phyloP scores from a whole-genome alignment of 768 basidiomycete genomes.

The Amylocystis lapponica region DNA sequence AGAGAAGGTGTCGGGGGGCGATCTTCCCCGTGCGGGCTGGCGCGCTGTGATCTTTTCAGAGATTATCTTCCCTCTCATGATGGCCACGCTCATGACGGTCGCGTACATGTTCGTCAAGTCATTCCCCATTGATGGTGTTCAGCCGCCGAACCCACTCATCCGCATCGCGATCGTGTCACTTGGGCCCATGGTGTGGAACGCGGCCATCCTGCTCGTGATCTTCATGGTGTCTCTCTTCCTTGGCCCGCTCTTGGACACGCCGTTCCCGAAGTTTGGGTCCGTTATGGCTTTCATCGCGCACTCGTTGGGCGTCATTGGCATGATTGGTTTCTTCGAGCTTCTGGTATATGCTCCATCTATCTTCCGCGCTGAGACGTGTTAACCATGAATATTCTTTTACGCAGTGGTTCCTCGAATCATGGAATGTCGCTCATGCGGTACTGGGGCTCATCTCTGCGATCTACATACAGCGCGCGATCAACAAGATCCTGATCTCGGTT shows the following conservation, averaged over 20 bases:
- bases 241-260: conserved; percentile 82
- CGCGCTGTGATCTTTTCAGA: conserved; percentile 85
- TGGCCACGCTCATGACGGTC: conserved; percentile 82
- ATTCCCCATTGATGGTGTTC: conserved; percentile 62
- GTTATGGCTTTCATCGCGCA: conserved; percentile 91
- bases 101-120: conserved; percentile 93
- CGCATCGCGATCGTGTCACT: conserved; percentile 91
- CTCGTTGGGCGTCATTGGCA: conserved; percentile 71
- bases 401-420: conserved; percentile 92
- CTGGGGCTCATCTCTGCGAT: conserved; percentile 90
- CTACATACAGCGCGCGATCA: conserved; percentile 84
- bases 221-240: conserved; percentile 91
- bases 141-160: conserved; percentile 78
- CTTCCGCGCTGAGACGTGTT: not conserved
- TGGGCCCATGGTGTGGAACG: conserved; percentile 96
- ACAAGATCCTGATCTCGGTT: conserved; percentile 91
- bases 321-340: conserved; percentile 95
- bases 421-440: conserved; percentile 89
- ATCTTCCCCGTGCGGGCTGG: conserved; percentile 92
- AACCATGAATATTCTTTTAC: conserved; percentile 11
- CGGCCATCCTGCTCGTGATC: conserved; percentile 75
- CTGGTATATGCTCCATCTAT: conserved; percentile 48
- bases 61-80: conserved; percentile 76
- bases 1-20: conserved; percentile 93
- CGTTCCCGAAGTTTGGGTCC: conserved; percentile 87